Evolutionary conservation across 148 eudicot genomes (phyloP).

Genomic region (Dianthus caryophyllus): DNA sequence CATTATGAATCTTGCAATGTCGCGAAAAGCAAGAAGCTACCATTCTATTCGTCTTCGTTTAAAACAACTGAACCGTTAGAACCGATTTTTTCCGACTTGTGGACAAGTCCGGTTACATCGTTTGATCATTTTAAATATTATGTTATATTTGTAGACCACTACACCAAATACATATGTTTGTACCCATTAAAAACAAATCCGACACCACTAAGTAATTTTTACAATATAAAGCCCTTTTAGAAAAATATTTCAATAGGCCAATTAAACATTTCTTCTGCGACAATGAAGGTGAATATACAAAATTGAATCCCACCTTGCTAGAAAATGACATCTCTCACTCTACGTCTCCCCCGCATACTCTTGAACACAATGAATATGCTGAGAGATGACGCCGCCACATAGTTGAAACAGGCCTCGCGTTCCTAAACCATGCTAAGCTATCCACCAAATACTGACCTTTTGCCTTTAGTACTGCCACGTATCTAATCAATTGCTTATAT

Average conservation of each 20-base stretch:
- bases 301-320: neutral
- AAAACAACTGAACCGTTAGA: too few species aligned
- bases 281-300: neutral
- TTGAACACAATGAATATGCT: neutral
- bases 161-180: slow-evolving; percentile 2
- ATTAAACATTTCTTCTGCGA: slow-evolving; percentile 4
- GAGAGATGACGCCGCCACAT: neutral
- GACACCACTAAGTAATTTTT: neutral
- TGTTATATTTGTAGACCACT: slow-evolving; percentile 14
- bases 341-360: neutral
- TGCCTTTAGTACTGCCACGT: neutral
- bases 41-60: too few species aligned
- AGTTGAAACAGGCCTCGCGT: neutral
- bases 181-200: slow-evolving; percentile 11
- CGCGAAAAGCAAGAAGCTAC: too few species aligned
- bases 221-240: neutral
- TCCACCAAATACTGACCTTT: neutral
- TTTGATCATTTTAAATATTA: slow-evolving; percentile 1
- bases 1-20: too few species aligned
- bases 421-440: neutral
- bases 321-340: neutral
- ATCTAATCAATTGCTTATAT: neutral
- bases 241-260: neutral
- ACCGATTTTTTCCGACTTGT: too few species aligned
- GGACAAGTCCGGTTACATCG: too few species aligned